phyloP scores from a whole-genome alignment of 2,329 filamentous ascomycete species.

The Talaromyces funiculosus region DNA sequence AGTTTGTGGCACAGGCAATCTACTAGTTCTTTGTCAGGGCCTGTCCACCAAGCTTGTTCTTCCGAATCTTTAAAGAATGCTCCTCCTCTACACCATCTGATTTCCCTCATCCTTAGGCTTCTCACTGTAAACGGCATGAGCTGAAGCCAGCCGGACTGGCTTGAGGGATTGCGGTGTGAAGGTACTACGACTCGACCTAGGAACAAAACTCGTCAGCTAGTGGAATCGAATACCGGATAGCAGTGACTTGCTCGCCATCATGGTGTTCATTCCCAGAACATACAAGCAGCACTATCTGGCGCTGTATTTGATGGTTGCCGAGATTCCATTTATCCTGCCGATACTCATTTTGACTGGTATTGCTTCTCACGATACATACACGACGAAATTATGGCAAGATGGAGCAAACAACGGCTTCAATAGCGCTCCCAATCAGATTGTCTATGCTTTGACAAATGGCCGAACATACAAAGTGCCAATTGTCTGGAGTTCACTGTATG shows the following conservation, averaged over 20 bases:
- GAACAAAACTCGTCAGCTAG: not conserved
- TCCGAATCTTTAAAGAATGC: slow-evolving; percentile 16
- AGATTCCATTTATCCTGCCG: slow-evolving; percentile 54
- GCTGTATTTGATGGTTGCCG: slow-evolving; percentile 48
- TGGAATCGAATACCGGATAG: not conserved
- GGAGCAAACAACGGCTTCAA: slow-evolving; percentile 59
- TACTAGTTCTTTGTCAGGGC: slow-evolving; percentile 2
- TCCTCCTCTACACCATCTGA: slow-evolving; percentile 15
- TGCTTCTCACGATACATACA: slow-evolving; percentile 56
- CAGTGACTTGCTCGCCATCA: slow-evolving; percentile 13
- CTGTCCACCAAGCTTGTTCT: slow-evolving; percentile 16
- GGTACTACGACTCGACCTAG: not conserved
- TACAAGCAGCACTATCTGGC: slow-evolving; percentile 51
- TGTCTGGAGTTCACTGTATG: slow-evolving; percentile 58
- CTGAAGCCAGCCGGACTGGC: slow-evolving; percentile 36
- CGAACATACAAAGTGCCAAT: slow-evolving; percentile 48
- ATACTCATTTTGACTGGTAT: slow-evolving; percentile 57
- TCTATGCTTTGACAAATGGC: slow-evolving; percentile 58
- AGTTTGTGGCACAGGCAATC: not conserved
- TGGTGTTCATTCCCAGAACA: slow-evolving; percentile 47
- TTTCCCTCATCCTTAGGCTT: slow-evolving; percentile 14
- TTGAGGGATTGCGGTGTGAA: slow-evolving; percentile 11
- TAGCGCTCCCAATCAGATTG: slow-evolving; percentile 50
- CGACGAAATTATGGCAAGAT: slow-evolving; percentile 57
- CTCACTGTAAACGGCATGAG: slow-evolving; percentile 21